These are phyloP conservation scores for Amanita phalloides DNA, from an alignment of 768 basidiomycete genomes.

Conservation along the genomic window DNA sequence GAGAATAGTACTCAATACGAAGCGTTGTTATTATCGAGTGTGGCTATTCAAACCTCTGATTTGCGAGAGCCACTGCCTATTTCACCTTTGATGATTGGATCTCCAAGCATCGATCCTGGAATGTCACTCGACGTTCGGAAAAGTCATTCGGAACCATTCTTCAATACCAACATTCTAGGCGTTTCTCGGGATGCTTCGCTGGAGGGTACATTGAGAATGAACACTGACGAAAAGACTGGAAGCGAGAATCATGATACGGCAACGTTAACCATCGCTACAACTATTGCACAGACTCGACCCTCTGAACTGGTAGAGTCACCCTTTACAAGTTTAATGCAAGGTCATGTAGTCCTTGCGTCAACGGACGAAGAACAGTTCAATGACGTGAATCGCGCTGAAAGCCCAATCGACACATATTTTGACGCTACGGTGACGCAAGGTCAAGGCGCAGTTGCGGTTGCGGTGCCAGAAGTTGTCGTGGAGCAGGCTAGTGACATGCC, in stretches of 20 bases:
- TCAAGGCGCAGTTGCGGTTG: background rate
- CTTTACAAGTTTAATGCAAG: background rate
- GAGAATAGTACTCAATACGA: slow-evolving; percentile 3
- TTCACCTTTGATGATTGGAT: background rate
- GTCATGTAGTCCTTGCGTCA: background rate
- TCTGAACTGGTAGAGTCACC: background rate
- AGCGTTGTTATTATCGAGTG: background rate
- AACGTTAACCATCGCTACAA: background rate
- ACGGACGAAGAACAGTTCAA: background rate
- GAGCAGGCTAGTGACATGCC: background rate
- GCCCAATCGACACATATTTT: background rate
- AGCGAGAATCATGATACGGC: background rate
- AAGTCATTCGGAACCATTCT: background rate
- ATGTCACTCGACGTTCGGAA: background rate
- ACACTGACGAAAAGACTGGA: background rate
- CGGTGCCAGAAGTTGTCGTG: background rate
- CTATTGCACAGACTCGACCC: background rate
- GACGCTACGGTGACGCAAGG: background rate
- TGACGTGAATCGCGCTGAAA: background rate
- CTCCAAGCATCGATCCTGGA: background rate
- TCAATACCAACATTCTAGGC: background rate
- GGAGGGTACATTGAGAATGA: background rate
- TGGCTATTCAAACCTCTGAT: background rate
- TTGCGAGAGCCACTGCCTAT: background rate
- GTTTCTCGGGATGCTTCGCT: background rate